phyloP scores from a whole-genome alignment of 2,329 filamentous ascomycete species.

The Biscogniauxia mediterranea region DNA sequence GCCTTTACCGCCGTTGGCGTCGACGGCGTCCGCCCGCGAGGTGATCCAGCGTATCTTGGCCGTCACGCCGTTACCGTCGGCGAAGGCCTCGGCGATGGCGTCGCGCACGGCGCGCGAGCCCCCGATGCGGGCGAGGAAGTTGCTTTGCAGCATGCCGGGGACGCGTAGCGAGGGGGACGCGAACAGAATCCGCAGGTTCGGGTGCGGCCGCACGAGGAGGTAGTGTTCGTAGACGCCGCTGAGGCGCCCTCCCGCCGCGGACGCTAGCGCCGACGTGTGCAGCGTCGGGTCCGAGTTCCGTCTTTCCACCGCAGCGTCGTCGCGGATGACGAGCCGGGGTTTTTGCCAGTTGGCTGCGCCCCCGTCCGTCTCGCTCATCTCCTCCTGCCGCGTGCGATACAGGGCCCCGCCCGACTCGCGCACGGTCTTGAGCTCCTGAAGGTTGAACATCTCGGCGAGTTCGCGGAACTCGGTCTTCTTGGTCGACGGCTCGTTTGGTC shows the following conservation, averaged over 20 bases:
- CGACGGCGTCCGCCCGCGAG: constrained; percentile 26
- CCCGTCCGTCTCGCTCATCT: constrained; percentile 35
- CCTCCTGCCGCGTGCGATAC: constrained; percentile 50
- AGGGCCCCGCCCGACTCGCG: constrained; percentile 62
- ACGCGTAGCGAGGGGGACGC: constrained; percentile 66
- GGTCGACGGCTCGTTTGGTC: neutral
- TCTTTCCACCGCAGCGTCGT: constrained; percentile 30
- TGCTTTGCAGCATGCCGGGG: constrained; percentile 64
- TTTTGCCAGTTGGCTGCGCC: constrained; percentile 37
- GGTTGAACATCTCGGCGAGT: constrained; percentile 68
- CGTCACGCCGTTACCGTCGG: constrained; percentile 68
- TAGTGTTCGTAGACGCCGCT: constrained; percentile 55
- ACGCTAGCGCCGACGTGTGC: constrained; percentile 6
- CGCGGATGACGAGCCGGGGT: constrained; percentile 40
- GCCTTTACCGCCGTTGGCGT: constrained; percentile 49
- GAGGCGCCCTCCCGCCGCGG: constrained; percentile 31
- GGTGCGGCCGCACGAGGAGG: constrained; percentile 64
- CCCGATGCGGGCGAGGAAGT: constrained; percentile 53
- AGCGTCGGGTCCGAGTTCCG: constrained; percentile 13
- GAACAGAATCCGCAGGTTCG: constrained; percentile 65
- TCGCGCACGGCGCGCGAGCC: constrained; percentile 48
- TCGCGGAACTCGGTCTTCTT: constrained; percentile 62
- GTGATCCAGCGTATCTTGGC: constrained; percentile 72
- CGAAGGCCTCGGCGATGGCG: constrained; percentile 56
- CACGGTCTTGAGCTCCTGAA: constrained; percentile 63